These are phyloP conservation scores for Hibiscus syriacus DNA, from an alignment of 345 rosid genomes.

Conservation along the genomic window DNA sequence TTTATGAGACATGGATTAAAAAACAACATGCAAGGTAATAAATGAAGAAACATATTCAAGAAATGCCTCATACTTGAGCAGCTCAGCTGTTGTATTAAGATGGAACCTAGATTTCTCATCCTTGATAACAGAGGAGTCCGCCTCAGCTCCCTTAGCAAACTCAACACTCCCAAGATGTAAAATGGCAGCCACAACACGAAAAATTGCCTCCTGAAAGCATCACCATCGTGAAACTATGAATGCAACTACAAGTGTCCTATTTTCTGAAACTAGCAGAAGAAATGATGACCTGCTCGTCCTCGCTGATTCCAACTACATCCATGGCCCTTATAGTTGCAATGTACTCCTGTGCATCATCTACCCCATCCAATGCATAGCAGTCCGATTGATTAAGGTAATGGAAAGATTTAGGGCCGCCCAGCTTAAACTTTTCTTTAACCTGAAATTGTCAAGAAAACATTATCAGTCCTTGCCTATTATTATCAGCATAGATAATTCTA, in stretches of 20 bases:
- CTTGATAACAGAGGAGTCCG: slow-evolving; percentile 88
- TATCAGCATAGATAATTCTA: neutral
- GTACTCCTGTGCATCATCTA: slow-evolving; percentile 83
- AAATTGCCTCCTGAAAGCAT: slow-evolving; percentile 74
- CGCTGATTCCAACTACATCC: slow-evolving; percentile 97
- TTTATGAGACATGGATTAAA: slow-evolving; percentile 11
- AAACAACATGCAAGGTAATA: slow-evolving; percentile 8
- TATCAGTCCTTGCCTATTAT: slow-evolving; percentile 12
- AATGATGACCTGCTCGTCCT: slow-evolving; percentile 81
- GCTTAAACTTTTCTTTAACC: slow-evolving; percentile 79
- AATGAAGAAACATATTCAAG: neutral
- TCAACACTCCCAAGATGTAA: slow-evolving; percentile 92
- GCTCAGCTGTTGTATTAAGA: slow-evolving; percentile 74
- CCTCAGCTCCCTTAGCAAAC: slow-evolving; percentile 83
- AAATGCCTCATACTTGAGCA: slow-evolving; percentile 53
- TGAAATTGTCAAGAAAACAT: slow-evolving; percentile 25
- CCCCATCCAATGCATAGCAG: slow-evolving; percentile 76
- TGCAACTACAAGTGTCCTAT: slow-evolving; percentile 6
- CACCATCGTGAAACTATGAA: slow-evolving; percentile 16
- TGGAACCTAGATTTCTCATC: slow-evolving; percentile 89
- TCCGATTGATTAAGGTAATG: slow-evolving; percentile 92
- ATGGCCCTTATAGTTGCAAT: slow-evolving; percentile 97
- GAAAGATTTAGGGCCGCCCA: slow-evolving; percentile 58
- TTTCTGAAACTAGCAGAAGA: slow-evolving; percentile 10
- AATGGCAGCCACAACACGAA: slow-evolving; percentile 94